A percentile compares a stretch with the other conserved stretches of the same genome.
phyloP scores from a whole-genome alignment of 139 green algal genomes.

The Diplosphaera chodatii region DNA sequence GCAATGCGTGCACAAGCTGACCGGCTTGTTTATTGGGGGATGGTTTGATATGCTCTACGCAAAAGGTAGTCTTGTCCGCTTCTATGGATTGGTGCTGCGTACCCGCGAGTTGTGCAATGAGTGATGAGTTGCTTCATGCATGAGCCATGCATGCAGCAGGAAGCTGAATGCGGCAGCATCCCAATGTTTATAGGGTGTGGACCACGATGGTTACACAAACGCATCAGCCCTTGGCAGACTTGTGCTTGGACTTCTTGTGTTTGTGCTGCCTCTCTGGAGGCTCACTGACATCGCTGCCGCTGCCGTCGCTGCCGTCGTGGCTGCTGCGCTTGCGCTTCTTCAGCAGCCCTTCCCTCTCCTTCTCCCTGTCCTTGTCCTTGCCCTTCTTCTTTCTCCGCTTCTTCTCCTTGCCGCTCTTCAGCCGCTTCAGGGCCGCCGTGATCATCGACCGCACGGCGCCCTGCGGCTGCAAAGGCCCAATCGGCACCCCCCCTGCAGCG shows the following conservation, averaged over 20 bases:
- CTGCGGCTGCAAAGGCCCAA: neutral
- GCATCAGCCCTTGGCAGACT: neutral
- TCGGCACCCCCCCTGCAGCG: conserved; percentile 3
- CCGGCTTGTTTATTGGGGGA: too few relatives aligned
- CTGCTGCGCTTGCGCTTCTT: conserved; percentile 5
- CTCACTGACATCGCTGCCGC: neutral
- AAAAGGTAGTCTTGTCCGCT: too few relatives aligned
- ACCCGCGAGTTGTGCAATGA: too few relatives aligned
- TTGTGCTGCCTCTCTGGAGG: neutral
- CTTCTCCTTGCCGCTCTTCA: conserved; percentile 21
- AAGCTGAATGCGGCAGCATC: too few relatives aligned
- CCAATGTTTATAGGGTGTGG: too few relatives aligned
- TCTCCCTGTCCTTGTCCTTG: conserved; percentile 17
- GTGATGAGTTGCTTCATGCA: too few relatives aligned
- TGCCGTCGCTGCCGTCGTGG: neutral
- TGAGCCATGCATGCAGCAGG: too few relatives aligned
- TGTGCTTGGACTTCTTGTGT: neutral
- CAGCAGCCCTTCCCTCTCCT: neutral
- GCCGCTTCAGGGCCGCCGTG: conserved; percentile 24
- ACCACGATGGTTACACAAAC: too few relatives aligned
- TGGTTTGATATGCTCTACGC: too few relatives aligned
- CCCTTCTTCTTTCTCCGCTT: conserved; percentile 21
- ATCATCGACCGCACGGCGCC: neutral
- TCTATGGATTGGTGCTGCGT: too few relatives aligned
- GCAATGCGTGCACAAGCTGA: too few relatives aligned